Conservation (phyloP, 2,329 filamentous ascomycete genomes). For the Botrytis medusae region DNA sequence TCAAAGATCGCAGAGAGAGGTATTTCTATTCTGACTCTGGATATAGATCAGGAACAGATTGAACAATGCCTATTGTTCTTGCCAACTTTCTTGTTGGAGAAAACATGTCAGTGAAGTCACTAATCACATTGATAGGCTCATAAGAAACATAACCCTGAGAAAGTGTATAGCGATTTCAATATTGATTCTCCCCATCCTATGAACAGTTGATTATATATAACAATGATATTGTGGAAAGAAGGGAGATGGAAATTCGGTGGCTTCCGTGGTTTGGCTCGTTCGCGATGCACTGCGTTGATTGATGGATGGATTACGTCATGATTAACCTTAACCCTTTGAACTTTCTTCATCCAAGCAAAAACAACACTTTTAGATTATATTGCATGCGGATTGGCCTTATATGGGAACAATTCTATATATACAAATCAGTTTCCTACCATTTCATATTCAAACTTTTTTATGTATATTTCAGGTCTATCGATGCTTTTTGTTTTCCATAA, state of each 20-base stretch:
- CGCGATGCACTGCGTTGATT: not conserved
- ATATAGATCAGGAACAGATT: not conserved
- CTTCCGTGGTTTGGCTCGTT: not conserved
- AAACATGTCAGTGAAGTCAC: too few species aligned
- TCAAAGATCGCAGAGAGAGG: not conserved
- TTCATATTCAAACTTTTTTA: not conserved
- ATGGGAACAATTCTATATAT: not conserved
- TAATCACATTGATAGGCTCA: not conserved
- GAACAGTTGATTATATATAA: not conserved
- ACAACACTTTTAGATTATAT: not conserved
- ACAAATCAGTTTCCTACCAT: not conserved
- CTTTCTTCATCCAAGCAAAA: not conserved
- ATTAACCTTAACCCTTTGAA: not conserved
- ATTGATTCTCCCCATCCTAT: not conserved
- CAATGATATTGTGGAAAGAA: not conserved
- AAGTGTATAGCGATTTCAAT: not conserved
- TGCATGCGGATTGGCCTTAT: not conserved
- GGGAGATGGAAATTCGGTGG: not conserved
- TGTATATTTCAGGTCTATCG: too few species aligned
- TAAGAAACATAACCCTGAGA: not conserved
- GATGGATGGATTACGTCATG: slow-evolving; percentile 1
- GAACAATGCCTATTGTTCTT: not conserved
- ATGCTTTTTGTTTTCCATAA: not conserved
- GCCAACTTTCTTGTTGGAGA: not conserved
- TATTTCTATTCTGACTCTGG: not conserved